Conservation (phyloP, 306 rosid genomes). For the Castanopsis chinensis region DNA sequence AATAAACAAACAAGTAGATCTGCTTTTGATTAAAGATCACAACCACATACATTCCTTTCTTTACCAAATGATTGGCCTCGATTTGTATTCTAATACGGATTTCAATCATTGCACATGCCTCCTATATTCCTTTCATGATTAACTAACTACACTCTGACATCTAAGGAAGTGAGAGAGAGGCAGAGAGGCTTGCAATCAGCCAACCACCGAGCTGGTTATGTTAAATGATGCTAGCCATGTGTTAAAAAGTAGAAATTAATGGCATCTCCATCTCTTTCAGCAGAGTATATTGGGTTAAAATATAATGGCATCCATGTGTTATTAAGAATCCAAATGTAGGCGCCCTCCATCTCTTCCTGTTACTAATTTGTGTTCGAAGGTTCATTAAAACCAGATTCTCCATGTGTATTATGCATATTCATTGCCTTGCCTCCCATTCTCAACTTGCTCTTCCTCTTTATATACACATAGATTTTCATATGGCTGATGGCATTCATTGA, state of each 20-base stretch:
- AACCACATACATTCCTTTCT: slow-evolving; percentile 50
- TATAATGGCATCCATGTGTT: slow-evolving; percentile 38
- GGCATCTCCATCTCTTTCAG: slow-evolving; percentile 32
- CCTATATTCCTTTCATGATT: slow-evolving; percentile 58
- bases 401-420: background rate
- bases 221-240: slow-evolving; percentile 48
- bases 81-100: slow-evolving; percentile 37
- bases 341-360: slow-evolving; percentile 21
- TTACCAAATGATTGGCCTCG: slow-evolving; percentile 46
- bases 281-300: slow-evolving; percentile 25
- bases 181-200: background rate
- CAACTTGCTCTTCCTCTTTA: slow-evolving; percentile 12
- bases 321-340: slow-evolving; percentile 23
- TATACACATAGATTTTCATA: background rate
- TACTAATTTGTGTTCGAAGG: slow-evolving; percentile 1
- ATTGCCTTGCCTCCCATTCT: background rate
- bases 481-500: background rate
- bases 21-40: slow-evolving; percentile 22
- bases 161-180: slow-evolving; percentile 7
- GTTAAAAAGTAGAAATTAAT: slow-evolving; percentile 29
- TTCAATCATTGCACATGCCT: slow-evolving; percentile 87
- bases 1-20: slow-evolving; percentile 17
- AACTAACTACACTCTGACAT: slow-evolving; percentile 30
- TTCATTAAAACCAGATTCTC: slow-evolving; percentile 14
- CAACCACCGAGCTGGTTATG: slow-evolving; percentile 30